Evolutionary conservation across 805 yeast species (phyloP), one percentile per base, ranked within the genome.

Genomic region (Cyberlindnera galapagoensis): DNA sequence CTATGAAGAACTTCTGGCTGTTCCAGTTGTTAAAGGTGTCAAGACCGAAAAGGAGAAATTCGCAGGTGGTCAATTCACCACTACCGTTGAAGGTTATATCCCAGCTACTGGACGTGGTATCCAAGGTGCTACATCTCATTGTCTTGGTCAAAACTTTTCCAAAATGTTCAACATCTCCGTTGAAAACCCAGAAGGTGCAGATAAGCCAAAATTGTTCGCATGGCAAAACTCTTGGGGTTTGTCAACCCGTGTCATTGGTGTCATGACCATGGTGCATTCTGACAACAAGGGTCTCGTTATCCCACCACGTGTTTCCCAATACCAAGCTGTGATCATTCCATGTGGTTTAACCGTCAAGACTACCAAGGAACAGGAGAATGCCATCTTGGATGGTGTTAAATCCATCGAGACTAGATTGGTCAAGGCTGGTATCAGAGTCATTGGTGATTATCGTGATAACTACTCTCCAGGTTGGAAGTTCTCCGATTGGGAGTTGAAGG

Each of bases 161-260:
- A 90, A 88, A 68, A 92, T 92, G 99, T 92, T 92, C 67, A 81
- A 85, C 66, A 86, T 92, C 47, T 66, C 81, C 24, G 98, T 94
- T 31, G 98, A 92, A 66, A 84, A 86, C 61, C 99, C 99, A 47
- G 82, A 81, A 39, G 95, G 95, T 32, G 55, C 80, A 14, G 94
- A 84, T 40, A 77, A 81, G 57, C 94, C 92, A 54, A 83, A 86
- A 66, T 67, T 88, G 31, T 76, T 67, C 50, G 96, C 92, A 21
- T 86, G 79, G 76, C 99, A 92, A 69, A 92, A 94, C 71, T 88
- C 97, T 9, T 92, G 99, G 99, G 99, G 99, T 65, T 68, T 92
- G 50, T 88, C 97, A 30, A 92, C 99, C 38, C 85, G 99, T 67
- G 92, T 83, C 45, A 88, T 92, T 58, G 99, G 99, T 72, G 99